Evolutionary conservation across 1,139 yeast species (phyloP), one percentile per base, ranked within the genome.

Genomic region (Kodamaea arcana): DNA sequence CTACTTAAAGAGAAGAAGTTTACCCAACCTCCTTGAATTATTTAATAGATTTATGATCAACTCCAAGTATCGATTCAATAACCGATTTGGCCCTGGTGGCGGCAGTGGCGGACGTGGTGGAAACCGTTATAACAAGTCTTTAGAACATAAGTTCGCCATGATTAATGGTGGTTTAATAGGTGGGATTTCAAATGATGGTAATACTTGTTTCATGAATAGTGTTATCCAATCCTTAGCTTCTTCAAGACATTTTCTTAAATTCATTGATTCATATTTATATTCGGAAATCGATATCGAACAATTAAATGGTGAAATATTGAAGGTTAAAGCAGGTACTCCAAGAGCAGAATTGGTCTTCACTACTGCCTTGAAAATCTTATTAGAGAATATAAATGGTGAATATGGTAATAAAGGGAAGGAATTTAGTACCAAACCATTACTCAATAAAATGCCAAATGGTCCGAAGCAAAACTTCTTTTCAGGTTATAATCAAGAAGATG

Each of bases 401-500:
- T 83, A 83, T 48, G 80, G 78, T 47, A 58, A 52, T 44, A 58
- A 50, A 49, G 75, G 62, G 42, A 74, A 73, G 35, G 84, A 84
- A 37, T 86, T 82, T 49, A 78, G 79, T 43, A 83, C 95, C 0
- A 72, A 69, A 40, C 70, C 71, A 14, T 62, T 87, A 32, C 62
- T 86, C 41, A 77, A 75, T 50, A 75, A 79, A 14, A 80, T 87
- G 83, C 81, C 86, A 3, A 83, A 83, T 51, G 83, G 90, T 0
- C 90, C 94, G 5, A 80, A 78, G 47, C 83, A 80, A 47, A 80
- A 81, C 52, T 72, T 87, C 43, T 79, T 87, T 50, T 60, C 80
- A 31, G 92, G 95, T 1, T 85, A 86, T 51, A 87, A 84, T 50
- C 97, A 87, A 58, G 96, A 87, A 57, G 97, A 87, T 59, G 96